Evolutionary conservation across 2,329 filamentous ascomycete species (phyloP).

Genomic region (Penicillium palitans): DNA sequence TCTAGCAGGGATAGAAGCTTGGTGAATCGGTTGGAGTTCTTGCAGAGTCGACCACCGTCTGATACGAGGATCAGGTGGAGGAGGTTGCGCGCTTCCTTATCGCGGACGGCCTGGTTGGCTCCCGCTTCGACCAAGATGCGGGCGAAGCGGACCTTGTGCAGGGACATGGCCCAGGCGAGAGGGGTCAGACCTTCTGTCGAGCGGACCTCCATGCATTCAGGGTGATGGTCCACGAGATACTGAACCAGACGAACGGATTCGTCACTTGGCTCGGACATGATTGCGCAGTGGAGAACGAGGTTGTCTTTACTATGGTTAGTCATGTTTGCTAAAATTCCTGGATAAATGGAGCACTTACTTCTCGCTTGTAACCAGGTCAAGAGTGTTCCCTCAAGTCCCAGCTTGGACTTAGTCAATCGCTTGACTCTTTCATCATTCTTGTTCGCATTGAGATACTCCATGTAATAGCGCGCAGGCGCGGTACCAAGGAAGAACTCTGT

Average conservation of each 20-base stretch:
- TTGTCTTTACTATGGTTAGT: constrained; percentile 27
- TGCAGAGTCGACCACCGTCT: constrained; percentile 25
- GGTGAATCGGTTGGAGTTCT: constrained; percentile 51
- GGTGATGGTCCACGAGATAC: constrained; percentile 64
- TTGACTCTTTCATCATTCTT: constrained; percentile 61
- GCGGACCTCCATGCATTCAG: constrained; percentile 63
- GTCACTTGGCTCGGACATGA: constrained; percentile 48
- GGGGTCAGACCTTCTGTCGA: constrained; percentile 55
- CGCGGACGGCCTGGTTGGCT: constrained; percentile 67
- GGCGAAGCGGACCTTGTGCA: constrained; percentile 39
- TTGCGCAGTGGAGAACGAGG: constrained; percentile 65
- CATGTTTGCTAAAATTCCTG: too few relatives aligned
- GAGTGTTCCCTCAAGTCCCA: constrained; percentile 65
- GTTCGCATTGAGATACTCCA: constrained; percentile 65
- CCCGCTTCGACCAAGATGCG: constrained; percentile 66
- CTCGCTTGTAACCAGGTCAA: constrained; percentile 45
- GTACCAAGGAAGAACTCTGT: constrained; percentile 78
- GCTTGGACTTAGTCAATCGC: constrained; percentile 48
- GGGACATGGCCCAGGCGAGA: constrained; percentile 64
- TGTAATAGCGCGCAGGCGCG: constrained; percentile 65
- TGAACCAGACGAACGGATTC: constrained; percentile 59
- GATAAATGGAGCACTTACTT: constrained; percentile 50
- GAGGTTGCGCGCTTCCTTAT: constrained; percentile 64
- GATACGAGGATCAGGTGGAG: constrained; percentile 58
- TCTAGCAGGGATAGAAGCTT: constrained; percentile 61